Evolutionary conservation across 164 flowering plant species (phyloP).

Genomic region (Chimonanthus salicifolius): DNA sequence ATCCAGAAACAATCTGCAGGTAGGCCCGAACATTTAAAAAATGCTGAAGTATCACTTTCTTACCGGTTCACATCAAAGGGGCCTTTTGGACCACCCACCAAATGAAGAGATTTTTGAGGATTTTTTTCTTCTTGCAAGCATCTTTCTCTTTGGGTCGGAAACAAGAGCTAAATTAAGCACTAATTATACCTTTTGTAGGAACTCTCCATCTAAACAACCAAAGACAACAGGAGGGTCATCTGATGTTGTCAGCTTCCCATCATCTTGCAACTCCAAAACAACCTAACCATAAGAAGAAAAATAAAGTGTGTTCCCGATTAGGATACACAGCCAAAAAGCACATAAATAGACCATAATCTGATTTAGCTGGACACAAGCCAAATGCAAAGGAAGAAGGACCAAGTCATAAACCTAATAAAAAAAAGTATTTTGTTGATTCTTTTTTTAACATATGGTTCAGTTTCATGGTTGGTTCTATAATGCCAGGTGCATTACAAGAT

Average conservation of each 20-base stretch:
- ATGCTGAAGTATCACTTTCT: too few relatives aligned
- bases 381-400: neutral
- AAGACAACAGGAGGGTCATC: conserved; percentile 87
- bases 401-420: neutral
- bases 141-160: too few relatives aligned
- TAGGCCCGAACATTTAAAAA: too few relatives aligned
- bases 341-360: neutral
- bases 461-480: neutral
- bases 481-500: neutral
- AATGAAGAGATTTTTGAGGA: too few relatives aligned
- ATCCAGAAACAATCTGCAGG: neutral
- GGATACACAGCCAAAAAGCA: neutral
- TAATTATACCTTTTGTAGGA: conserved; percentile 51
- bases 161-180: too few relatives aligned
- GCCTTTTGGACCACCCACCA: too few relatives aligned
- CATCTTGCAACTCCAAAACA: conserved; percentile 72
- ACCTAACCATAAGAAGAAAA: conserved; percentile 37
- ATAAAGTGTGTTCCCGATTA: neutral
- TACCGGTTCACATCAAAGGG: too few relatives aligned
- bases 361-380: neutral
- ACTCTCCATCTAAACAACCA: conserved; percentile 58
- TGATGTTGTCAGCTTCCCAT: conserved; percentile 71
- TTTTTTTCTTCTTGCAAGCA: too few relatives aligned
- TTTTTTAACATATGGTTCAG: too few relatives aligned
- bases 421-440: neutral